Base-by-base conservation (phyloP, 169 alveolate genomes). In the Plasmodium falciparum region DNA sequence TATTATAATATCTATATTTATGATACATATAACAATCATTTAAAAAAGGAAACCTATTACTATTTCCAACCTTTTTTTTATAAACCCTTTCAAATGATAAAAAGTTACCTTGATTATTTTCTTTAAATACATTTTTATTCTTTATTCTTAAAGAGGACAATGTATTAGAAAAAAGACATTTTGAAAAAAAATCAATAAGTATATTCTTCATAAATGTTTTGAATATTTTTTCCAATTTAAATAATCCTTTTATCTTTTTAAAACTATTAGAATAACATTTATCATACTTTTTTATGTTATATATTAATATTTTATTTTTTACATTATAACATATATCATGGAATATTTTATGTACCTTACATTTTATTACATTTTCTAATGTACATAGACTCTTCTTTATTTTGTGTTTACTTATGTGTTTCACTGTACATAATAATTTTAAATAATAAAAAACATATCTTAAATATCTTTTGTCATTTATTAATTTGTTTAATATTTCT, bases 401-500 rank as follows among this genome's bases (percentile, higher is more conserved):
- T 13, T 69, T 47, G 6, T 49, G 24, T 3, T 50, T 67, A 43
- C 13, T 13, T 9, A 43, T 26, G 12, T 20, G 45, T 20, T 39
- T 49, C 20, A 29, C 39, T 56, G 69, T 67, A 33, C 13, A 15
- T 11, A 8, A 17, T 22, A 69, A 33, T 83, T 83, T 83, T 83
- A 83, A 54, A 54, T 58, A 24, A 33, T 47, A 6, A 67, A 69
- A 54, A 5, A 49, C 49, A n/a, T 13, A 17, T 83, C 66, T 70
- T 56, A 83, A 54, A 29, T 69, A 39, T 1, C 26, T 24, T 39
- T 83, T 83, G 8, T 58, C 62, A 20, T 49, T 69, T 15, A 69
- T 62, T 29, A 73, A 45, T 50, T 83, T 83, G 54, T 83, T 83
- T 15, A 83, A 26, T 0, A 83, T 83, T 83, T 83, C 91, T 33